Conservation (phyloP, 257 asterid species). For the Salvia hispanica region DNA sequence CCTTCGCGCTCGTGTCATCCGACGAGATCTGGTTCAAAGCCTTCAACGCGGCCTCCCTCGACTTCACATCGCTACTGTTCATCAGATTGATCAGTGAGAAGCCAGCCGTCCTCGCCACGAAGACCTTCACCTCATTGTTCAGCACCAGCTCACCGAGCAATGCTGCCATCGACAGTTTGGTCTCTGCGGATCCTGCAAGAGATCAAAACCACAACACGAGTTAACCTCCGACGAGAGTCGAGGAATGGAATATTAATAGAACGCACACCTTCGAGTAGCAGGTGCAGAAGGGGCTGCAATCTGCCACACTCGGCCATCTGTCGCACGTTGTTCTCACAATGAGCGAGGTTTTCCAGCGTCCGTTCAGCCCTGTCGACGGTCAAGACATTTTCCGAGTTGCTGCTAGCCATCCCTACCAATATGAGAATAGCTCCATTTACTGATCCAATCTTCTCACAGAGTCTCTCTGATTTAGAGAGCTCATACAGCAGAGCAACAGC, state of each 20-base stretch:
- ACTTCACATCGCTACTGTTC: constrained; percentile 52
- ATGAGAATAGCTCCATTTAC: constrained; percentile 85
- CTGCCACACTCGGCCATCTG: constrained; percentile 94
- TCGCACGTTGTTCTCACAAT: constrained; percentile 84
- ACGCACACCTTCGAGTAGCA: constrained; percentile 80
- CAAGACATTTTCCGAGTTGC: constrained; percentile 72
- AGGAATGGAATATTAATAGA: constrained; percentile 5
- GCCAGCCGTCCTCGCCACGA: constrained; percentile 77
- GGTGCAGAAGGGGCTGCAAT: constrained; percentile 74
- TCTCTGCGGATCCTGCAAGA: constrained; percentile 77
- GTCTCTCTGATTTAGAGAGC: constrained; percentile 74
- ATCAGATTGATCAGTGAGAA: constrained; percentile 75
- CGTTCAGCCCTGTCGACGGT: constrained; percentile 80
- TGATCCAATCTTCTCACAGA: constrained; percentile 85
- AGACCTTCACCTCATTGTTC: constrained; percentile 74
- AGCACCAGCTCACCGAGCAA: constrained; percentile 83
- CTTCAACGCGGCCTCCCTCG: constrained; percentile 87
- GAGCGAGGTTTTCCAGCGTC: constrained; percentile 78
- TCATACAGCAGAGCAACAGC: constrained; percentile 82
- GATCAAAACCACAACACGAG: background rate
- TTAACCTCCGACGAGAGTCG: background rate
- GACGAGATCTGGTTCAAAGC: constrained; percentile 90
- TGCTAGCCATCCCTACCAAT: constrained; percentile 90
- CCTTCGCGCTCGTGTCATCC: constrained; percentile 73
- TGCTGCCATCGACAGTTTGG: constrained; percentile 83